Percentiles rank a stretch among this genome's conserved stretches.
Evolutionary conservation across 139 green algal genomes (phyloP).

Genomic region (Pleodorina starrii): DNA sequence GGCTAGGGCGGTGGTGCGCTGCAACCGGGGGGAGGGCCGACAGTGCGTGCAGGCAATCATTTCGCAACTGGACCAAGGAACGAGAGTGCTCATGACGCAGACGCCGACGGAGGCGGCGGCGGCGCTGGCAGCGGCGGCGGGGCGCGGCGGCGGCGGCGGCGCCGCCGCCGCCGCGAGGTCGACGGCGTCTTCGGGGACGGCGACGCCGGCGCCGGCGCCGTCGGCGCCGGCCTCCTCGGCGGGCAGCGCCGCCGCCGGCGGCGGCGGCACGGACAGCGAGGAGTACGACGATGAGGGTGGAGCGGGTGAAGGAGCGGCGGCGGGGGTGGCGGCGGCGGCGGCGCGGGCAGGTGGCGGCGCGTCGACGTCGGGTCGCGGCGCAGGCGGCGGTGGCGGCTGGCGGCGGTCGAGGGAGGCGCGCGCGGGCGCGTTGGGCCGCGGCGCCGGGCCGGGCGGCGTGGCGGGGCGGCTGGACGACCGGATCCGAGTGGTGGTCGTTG

Average conservation of each 20-base stretch:
- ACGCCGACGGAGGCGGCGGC: neutral
- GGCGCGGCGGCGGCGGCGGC: neutral
- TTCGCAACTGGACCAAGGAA: constrained; percentile 21
- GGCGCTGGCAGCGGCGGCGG: neutral
- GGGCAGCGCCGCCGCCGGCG: neutral
- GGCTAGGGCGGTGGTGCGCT: constrained; percentile 15
- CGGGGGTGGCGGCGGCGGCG: neutral
- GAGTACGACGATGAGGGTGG: neutral
- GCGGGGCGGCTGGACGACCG: constrained; percentile 17
- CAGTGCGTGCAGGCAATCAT: constrained; percentile 1
- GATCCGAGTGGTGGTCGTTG: constrained; percentile 34
- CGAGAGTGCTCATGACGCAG: constrained; percentile 6
- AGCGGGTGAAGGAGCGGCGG: neutral
- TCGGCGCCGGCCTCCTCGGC: neutral
- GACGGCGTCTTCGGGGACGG: neutral
- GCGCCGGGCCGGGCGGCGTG: neutral
- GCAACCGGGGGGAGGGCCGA: neutral
- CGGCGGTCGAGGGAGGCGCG: neutral
- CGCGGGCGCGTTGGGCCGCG: neutral
- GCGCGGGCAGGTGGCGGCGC: neutral
- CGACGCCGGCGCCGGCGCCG: neutral
- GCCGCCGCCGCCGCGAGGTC: neutral
- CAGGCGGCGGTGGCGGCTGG: neutral
- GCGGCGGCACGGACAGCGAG: no score
- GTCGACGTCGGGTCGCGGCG: neutral